Evolutionary conservation across 768 basidiomycete genomes (phyloP).

Genomic region (Leccinum boreale): DNA sequence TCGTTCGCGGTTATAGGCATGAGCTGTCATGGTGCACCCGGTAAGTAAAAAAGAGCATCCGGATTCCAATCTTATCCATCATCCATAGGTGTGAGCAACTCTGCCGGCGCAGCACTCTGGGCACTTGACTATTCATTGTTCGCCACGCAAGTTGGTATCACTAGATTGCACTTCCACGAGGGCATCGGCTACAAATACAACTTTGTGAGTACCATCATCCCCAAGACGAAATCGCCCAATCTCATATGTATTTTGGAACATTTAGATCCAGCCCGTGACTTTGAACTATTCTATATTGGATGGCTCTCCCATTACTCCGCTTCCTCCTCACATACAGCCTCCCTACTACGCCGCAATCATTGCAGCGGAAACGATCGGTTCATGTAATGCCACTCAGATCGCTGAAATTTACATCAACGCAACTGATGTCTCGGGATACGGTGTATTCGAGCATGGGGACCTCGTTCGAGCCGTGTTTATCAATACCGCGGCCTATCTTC

Average conservation of each 20-base stretch:
- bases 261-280: slow-evolving; percentile 60
- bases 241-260: slow-evolving; percentile 2
- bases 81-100: slow-evolving; percentile 56
- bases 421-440: slow-evolving; percentile 55
- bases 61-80: background rate
- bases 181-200: slow-evolving; percentile 73
- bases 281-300: slow-evolving; percentile 57
- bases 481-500: slow-evolving; percentile 53
- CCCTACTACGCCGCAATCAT: slow-evolving; percentile 65
- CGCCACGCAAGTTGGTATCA: slow-evolving; percentile 53
- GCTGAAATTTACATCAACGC: slow-evolving; percentile 50
- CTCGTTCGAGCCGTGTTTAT: slow-evolving; percentile 55
- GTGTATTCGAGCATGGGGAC: slow-evolving; percentile 46
- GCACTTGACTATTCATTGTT: slow-evolving; percentile 61
- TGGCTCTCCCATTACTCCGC: slow-evolving; percentile 49
- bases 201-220: slow-evolving; percentile 35
- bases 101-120: slow-evolving; percentile 71
- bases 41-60: background rate
- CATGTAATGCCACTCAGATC: slow-evolving; percentile 37
- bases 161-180: slow-evolving; percentile 58
- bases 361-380: slow-evolving; percentile 54
- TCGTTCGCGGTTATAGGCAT: slow-evolving; percentile 16
- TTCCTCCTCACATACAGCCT: slow-evolving; percentile 60
- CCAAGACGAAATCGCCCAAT: background rate
- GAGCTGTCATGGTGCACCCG: slow-evolving; percentile 38